These are phyloP conservation scores for Eucalyptus fibrosa DNA, from an alignment of 345 rosid species.

Conservation along the genomic window DNA sequence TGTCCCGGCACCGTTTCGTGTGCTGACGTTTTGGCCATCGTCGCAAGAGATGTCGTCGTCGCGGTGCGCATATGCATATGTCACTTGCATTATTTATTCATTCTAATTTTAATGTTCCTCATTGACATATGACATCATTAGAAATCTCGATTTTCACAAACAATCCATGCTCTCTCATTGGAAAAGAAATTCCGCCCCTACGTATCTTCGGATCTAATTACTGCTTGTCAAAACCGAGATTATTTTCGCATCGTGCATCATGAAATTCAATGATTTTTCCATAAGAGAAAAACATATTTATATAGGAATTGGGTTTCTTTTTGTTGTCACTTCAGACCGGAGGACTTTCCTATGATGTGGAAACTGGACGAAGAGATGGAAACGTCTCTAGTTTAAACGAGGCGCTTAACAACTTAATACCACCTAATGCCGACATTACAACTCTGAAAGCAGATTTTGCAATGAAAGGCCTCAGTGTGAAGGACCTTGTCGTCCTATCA, in stretches of 20 bases:
- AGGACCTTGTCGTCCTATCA: constrained; percentile 46
- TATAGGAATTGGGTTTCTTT: background rate
- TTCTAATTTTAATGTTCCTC: background rate
- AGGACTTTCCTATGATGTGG: constrained; percentile 32
- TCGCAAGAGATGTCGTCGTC: constrained; percentile 38
- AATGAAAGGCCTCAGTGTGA: constrained; percentile 21
- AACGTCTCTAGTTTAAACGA: constrained; percentile 16
- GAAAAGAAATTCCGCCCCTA: background rate
- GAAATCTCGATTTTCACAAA: background rate
- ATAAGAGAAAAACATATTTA: background rate
- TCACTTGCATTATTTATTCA: background rate
- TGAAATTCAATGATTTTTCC: background rate
- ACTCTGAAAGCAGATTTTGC: constrained; percentile 11
- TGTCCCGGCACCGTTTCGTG: constrained; percentile 82
- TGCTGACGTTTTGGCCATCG: constrained; percentile 58
- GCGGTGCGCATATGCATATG: constrained; percentile 11
- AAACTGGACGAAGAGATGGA: constrained; percentile 66
- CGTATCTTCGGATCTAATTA: too few relatives aligned
- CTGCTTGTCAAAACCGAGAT: too few relatives aligned
- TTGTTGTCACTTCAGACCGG: background rate
- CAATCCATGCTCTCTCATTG: background rate
- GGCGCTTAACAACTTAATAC: constrained; percentile 5
- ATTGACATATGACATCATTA: background rate
- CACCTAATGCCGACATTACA: constrained; percentile 26
- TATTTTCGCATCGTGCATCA: background rate